Percentiles rank a stretch among this genome's conserved stretches.
phyloP scores from a whole-genome alignment of 1,139 yeast species.

The Hyphopichia burtonii region DNA sequence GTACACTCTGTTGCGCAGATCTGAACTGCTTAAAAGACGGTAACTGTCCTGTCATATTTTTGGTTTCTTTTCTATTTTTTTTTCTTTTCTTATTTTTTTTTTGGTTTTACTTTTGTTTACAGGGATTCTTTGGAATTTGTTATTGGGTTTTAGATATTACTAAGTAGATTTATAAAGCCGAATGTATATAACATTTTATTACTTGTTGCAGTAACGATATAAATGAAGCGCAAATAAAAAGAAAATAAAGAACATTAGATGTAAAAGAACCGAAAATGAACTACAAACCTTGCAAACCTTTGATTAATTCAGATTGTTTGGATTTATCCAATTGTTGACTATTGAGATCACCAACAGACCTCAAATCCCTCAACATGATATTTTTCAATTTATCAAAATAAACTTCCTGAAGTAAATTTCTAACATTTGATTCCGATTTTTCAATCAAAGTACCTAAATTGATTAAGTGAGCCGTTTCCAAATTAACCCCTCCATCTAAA shows the following conservation, averaged over 20 bases:
- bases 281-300: slow-evolving; percentile 39
- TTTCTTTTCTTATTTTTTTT: neutral
- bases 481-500: slow-evolving; percentile 35
- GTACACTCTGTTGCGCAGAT: slow-evolving; percentile 14
- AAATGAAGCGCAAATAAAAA: neutral
- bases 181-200: neutral
- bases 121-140: neutral
- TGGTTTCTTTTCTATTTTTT: no score
- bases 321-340: slow-evolving; percentile 37
- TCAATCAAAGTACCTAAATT: slow-evolving; percentile 85
- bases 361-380: slow-evolving; percentile 64
- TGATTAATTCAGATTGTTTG: slow-evolving; percentile 51
- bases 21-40: neutral
- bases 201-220: no score
- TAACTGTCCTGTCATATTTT: neutral
- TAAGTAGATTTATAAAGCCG: neutral
- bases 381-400: slow-evolving; percentile 95
- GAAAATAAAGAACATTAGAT: neutral
- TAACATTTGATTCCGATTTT: slow-evolving; percentile 82
- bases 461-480: slow-evolving; percentile 69
- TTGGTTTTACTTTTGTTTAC: neutral
- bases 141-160: neutral
- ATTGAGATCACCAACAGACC: slow-evolving; percentile 50
- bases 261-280: neutral
- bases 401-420: slow-evolving; percentile 87